These are phyloP conservation scores for Suillus subaureus DNA, from an alignment of 768 basidiomycete species.

Conservation along the genomic window DNA sequence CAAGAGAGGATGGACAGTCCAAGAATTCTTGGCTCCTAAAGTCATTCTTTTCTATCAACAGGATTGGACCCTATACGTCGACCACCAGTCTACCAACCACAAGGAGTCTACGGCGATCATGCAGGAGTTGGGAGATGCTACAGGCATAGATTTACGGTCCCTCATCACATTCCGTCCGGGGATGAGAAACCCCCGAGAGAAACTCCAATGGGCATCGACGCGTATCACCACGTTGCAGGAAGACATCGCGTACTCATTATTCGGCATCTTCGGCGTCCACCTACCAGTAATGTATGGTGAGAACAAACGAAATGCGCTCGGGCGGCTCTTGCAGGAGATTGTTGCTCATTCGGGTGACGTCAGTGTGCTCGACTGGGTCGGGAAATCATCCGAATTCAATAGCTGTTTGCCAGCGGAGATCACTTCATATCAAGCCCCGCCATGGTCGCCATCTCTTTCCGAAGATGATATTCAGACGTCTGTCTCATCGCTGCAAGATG, in stretches of 20 bases:
- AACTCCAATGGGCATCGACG: background rate
- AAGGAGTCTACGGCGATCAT: background rate
- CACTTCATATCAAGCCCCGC: conserved; percentile 28
- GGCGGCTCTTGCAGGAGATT: conserved; percentile 15
- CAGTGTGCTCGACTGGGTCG: conserved; percentile 21
- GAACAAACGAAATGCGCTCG: background rate
- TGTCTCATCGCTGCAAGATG: background rate
- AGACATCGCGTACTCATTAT: background rate
- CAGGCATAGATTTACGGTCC: background rate
- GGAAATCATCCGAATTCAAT: conserved; percentile 18
- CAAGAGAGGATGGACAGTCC: conserved; percentile 30
- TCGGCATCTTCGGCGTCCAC: background rate
- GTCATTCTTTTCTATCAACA: conserved; percentile 28
- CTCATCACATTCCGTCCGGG: background rate
- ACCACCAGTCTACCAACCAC: background rate
- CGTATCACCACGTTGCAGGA: background rate
- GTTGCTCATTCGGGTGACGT: conserved; percentile 12
- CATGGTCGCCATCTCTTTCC: conserved; percentile 16
- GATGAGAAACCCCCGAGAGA: background rate
- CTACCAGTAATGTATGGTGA: background rate
- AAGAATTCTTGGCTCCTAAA: conserved; percentile 29
- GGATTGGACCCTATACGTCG: conserved; percentile 19
- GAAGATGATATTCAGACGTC: background rate
- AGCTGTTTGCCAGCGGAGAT: conserved; percentile 18
- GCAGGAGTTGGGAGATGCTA: background rate